Percentiles rank a stretch among this genome's conserved stretches.
phyloP scores from a whole-genome alignment of 2,329 filamentous ascomycete species.

The Chrysoporthe deuterocubensis region DNA sequence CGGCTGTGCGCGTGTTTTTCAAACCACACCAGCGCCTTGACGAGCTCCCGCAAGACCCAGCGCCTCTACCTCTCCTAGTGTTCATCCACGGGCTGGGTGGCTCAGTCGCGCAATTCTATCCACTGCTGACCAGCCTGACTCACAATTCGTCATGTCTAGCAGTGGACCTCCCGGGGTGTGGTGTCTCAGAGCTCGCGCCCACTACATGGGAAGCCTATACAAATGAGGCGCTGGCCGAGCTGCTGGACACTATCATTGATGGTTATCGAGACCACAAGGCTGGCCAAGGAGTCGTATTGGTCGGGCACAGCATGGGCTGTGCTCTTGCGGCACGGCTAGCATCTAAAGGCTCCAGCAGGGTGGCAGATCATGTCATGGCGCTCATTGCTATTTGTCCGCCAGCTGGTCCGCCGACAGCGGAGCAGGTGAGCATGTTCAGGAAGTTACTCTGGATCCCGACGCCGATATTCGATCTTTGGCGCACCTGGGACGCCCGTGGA shows the following conservation, averaged over 20 bases:
- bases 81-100: slow-evolving; percentile 95
- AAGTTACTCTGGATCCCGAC: slow-evolving; percentile 71
- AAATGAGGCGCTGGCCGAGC: slow-evolving; percentile 72
- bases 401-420: slow-evolving; percentile 63
- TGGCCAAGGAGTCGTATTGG: slow-evolving; percentile 74
- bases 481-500: slow-evolving; percentile 78
- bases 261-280: slow-evolving; percentile 68
- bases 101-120: slow-evolving; percentile 84
- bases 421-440: slow-evolving; percentile 55
- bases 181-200: slow-evolving; percentile 75
- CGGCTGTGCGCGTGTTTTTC: slow-evolving; percentile 80
- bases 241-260: slow-evolving; percentile 76
- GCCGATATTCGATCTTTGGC: slow-evolving; percentile 75
- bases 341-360: slow-evolving; percentile 50
- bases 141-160: slow-evolving; percentile 84
- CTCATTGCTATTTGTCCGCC: slow-evolving; percentile 82
- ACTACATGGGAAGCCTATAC: slow-evolving; percentile 78
- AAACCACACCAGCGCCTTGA: slow-evolving; percentile 80
- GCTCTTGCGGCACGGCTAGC: slow-evolving; percentile 76
- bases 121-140: slow-evolving; percentile 77
- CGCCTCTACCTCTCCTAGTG: slow-evolving; percentile 80
- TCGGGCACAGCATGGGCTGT: slow-evolving; percentile 91
- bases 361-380: slow-evolving; percentile 72
- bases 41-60: slow-evolving; percentile 74
- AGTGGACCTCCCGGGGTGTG: slow-evolving; percentile 90